Conservation (phyloP, 768 basidiomycete species). For the Cantharellus cinnabarinus region DNA sequence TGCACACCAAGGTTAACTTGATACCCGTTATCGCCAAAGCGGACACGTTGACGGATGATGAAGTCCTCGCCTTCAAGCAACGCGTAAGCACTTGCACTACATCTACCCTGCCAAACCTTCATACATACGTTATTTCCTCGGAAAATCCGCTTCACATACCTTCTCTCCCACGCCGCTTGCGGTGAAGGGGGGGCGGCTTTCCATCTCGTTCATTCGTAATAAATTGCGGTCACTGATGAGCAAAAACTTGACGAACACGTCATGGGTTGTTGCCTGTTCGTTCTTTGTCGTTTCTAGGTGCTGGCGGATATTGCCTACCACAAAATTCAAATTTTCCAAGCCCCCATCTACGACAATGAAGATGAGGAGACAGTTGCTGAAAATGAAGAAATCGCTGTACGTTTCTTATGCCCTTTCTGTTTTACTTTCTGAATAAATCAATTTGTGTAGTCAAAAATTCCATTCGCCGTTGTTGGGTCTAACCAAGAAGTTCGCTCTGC, state of each 20-base stretch:
- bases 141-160: not conserved
- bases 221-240: too few relatives aligned
- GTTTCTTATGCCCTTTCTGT: not conserved
- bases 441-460: constrained; percentile 58
- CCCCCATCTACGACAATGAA: constrained; percentile 92
- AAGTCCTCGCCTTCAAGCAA: constrained; percentile 81
- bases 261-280: not conserved
- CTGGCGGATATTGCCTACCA: constrained; percentile 85
- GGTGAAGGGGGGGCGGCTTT: too few relatives aligned
- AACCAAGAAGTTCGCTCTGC: constrained; percentile 60
- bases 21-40: constrained; percentile 98
- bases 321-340: constrained; percentile 95
- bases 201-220: too few relatives aligned
- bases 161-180: not conserved
- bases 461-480: constrained; percentile 95
- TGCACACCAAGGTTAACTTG: constrained; percentile 94
- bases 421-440: not conserved
- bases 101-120: not conserved
- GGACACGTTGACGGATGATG: constrained; percentile 94
- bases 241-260: too few relatives aligned
- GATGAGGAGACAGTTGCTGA: constrained; percentile 97
- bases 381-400: constrained; percentile 74
- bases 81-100: constrained; percentile 31
- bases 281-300: constrained; percentile 29
- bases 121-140: not conserved